Evolutionary conservation across 1,284 basidiomycete genomes (phyloP), one percentile per base, ranked within the genome.

Genomic region (Vanrija humicola): DNA sequence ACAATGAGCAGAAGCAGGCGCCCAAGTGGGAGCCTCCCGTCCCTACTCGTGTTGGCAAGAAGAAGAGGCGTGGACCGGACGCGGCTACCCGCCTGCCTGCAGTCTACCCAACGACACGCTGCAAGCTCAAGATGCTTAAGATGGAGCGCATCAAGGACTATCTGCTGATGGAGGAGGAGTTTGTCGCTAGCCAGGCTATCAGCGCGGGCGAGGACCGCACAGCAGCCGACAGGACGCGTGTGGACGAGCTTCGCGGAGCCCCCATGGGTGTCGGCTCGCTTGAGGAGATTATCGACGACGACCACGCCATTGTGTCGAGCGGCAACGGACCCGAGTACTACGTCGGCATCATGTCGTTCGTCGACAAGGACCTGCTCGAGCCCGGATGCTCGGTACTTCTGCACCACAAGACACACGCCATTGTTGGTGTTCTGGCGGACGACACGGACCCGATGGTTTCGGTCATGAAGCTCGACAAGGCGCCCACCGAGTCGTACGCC

Each of bases 241-340:
- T 99, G 39, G 96, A 99, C 74, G 92, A 96, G 74, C 78, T 99
- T 49, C 85, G 96, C 48, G 96, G 96, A 19, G 89, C 85, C 50
- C 96, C 96, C 6, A 97, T 99, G 91, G 89, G 87, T 14, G 92
- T 99, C 51, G 96, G 96, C 38, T 91, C 93, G 0, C 82, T 99
- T 67, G 96, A 98, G 79, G 96, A 99, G 79, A 98, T 99, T 67
- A 96, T 99, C 71, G 96, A 98, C 81, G 96, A 99, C 79, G 96
- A 99, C 82, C 96, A 98, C 75, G 95, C 96, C 19, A 98, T 99
- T 75, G 88, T 99, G 69, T 94, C 90, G 75, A 90, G 90, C 10
- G 85, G 91, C 18, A 91, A 90, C 40, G 95, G 96, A 2, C 94
- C 95, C 29, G 96, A 98, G 75, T 94, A 88, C 78, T 99, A 99